Conservation (phyloP, 2,329 filamentous ascomycete genomes). For the Alternaria triticina region DNA sequence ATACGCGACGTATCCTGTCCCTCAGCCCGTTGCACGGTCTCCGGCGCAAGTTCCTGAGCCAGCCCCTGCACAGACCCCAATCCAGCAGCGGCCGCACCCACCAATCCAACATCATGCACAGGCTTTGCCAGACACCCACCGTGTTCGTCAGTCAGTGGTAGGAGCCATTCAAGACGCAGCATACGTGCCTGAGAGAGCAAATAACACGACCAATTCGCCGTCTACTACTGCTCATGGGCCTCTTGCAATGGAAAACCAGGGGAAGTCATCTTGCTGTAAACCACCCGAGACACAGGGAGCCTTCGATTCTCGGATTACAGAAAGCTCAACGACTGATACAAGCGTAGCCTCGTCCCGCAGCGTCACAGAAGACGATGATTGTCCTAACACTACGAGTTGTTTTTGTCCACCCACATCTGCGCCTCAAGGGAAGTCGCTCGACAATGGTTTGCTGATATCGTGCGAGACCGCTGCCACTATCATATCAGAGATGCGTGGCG, state of each 20-base stretch:
- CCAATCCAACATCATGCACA: not conserved
- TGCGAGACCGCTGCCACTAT: constrained; percentile 37
- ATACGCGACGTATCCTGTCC: not conserved
- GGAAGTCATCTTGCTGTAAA: not conserved
- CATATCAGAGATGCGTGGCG: constrained; percentile 36
- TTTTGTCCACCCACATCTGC: constrained; percentile 25
- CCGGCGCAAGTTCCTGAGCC: not conserved
- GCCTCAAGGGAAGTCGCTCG: not conserved
- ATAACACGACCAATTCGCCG: not conserved
- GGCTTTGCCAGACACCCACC: not conserved
- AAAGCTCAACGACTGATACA: not conserved
- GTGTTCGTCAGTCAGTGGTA: not conserved
- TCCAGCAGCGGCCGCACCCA: not conserved
- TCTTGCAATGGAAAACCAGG: not conserved
- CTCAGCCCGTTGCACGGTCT: not conserved
- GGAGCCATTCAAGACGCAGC: not conserved
- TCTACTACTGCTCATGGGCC: not conserved
- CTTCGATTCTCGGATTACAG: not conserved
- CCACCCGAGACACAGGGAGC: not conserved
- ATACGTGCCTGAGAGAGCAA: not conserved
- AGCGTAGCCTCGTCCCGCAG: not conserved
- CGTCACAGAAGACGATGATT: constrained; percentile 12
- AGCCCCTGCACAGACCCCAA: not conserved
- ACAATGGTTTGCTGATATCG: constrained; percentile 27
- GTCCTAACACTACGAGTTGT: constrained; percentile 24